Evolutionary conservation across 768 basidiomycete genomes (phyloP).

Genomic region (Boletus bicolor): DNA sequence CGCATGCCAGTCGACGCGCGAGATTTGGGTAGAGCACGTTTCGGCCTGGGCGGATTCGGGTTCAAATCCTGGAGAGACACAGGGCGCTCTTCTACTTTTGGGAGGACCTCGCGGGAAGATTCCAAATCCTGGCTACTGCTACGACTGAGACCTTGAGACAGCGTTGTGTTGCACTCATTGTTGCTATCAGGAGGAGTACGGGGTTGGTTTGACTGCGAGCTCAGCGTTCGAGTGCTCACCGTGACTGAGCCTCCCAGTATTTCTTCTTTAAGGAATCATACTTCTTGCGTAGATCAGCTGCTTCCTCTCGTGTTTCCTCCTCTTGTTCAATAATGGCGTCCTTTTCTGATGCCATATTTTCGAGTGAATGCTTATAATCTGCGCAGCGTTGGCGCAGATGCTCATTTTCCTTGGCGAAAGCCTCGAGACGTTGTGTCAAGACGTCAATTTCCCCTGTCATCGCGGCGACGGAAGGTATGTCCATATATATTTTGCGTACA

Average conservation of each 20-base stretch:
- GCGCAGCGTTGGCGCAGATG: conserved; percentile 44
- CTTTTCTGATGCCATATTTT: conserved; percentile 34
- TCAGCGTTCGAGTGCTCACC: conserved; percentile 9
- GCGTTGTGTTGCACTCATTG: not conserved
- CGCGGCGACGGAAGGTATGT: conserved; percentile 29
- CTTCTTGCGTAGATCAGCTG: conserved; percentile 36
- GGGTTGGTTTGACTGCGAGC: not conserved
- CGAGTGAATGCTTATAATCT: conserved; percentile 33
- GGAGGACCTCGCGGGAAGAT: conserved; percentile 7
- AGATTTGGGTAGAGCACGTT: conserved; percentile 28
- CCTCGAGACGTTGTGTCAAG: conserved; percentile 38
- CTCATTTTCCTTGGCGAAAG: conserved; percentile 41
- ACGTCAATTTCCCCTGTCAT: conserved; percentile 33
- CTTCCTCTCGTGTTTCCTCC: conserved; percentile 37
- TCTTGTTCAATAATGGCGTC: conserved; percentile 27
- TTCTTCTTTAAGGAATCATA: conserved; percentile 31
- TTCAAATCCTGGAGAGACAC: conserved; percentile 14
- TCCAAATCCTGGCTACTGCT: conserved; percentile 14
- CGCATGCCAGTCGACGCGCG: conserved; percentile 8
- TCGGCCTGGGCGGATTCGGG: conserved; percentile 16
- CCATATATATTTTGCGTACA: conserved; percentile 55
- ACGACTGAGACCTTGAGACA: conserved; percentile 6
- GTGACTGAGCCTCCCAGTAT: conserved; percentile 12
- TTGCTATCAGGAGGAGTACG: conserved; percentile 3
- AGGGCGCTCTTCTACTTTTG: conserved; percentile 22